phyloP scores from a whole-genome alignment of 192 early-diverging fungal species.

The Linnemannia exigua region DNA sequence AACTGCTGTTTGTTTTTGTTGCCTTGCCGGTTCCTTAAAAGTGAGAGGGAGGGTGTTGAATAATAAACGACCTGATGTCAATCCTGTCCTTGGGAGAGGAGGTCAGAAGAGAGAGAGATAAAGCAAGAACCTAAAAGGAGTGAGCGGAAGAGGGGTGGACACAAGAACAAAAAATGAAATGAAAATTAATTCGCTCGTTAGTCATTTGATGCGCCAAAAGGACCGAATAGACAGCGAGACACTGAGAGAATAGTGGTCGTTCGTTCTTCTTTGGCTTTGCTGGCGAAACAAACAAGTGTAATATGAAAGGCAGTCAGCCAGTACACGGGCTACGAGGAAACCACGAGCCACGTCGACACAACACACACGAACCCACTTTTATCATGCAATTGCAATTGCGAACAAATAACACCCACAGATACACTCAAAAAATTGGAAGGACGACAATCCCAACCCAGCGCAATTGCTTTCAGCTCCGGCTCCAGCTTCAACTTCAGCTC shows the following conservation, averaged over 20 bases:
- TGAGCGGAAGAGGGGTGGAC: no score
- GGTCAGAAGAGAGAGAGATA: not conserved
- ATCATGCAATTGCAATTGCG: not conserved
- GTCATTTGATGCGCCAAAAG: not conserved
- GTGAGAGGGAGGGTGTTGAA: not conserved
- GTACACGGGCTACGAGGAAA: no score
- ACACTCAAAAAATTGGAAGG: not conserved
- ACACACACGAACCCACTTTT: not conserved
- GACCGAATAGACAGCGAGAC: not conserved
- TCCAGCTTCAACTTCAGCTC: slow-evolving; percentile 10
- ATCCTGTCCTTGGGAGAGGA: no score
- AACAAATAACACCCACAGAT: not conserved
- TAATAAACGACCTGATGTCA: no score
- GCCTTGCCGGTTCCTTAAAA: slow-evolving; percentile 1
- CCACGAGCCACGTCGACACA: not conserved
- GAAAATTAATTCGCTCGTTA: slow-evolving; percentile 5
- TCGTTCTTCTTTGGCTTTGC: not conserved
- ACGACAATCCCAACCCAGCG: not conserved
- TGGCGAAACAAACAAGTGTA: no score
- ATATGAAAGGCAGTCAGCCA: not conserved
- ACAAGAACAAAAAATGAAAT: not conserved
- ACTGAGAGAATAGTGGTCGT: not conserved
- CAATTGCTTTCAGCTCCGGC: not conserved
- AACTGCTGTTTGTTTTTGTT: not conserved
- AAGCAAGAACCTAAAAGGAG: not conserved